Conservation (phyloP, 2,329 filamentous ascomycete genomes). For the Aspergillus piperis region DNA sequence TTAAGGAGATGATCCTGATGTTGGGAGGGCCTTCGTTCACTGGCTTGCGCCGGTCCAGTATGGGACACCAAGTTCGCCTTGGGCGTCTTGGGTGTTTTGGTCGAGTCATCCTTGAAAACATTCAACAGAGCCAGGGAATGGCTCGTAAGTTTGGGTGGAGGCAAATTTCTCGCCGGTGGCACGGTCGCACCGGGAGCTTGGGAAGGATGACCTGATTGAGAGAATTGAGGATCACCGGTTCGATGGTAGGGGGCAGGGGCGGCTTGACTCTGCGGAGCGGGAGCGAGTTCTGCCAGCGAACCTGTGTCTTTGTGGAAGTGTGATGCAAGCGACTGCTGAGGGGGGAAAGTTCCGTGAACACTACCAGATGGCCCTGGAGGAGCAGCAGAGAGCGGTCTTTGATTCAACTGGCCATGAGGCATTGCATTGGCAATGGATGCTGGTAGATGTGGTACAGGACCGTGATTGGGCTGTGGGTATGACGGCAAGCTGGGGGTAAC, state of each 20-base stretch:
- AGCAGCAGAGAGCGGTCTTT: conserved; percentile 12
- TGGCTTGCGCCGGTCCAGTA: conserved; percentile 13
- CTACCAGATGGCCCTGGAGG: conserved; percentile 24
- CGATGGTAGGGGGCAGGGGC: conserved; percentile 48
- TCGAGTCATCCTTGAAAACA: conserved; percentile 53
- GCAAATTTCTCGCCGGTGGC: conserved; percentile 60
- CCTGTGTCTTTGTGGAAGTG: conserved; percentile 23
- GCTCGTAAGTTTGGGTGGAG: conserved; percentile 58
- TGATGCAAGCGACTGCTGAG: conserved; percentile 24
- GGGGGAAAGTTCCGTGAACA: conserved; percentile 23
- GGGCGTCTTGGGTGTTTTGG: conserved; percentile 28
- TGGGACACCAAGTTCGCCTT: conserved; percentile 22
- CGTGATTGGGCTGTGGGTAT: conserved; percentile 20
- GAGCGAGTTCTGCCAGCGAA: conserved; percentile 18
- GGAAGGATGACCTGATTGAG: conserved; percentile 36
- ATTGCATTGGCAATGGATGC: conserved; percentile 11
- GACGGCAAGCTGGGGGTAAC: conserved; percentile 33
- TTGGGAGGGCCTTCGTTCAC: conserved; percentile 31
- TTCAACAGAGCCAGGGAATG: conserved; percentile 61
- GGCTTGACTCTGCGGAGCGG: conserved; percentile 17
- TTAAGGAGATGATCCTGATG: conserved; percentile 42
- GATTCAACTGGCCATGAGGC: conserved; percentile 13
- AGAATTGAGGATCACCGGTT: conserved; percentile 50
- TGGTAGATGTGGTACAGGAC: conserved; percentile 16
- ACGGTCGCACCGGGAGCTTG: conserved; percentile 47